These are phyloP conservation scores for Mycena crocata DNA, from an alignment of 768 basidiomycete species.

Conservation along the genomic window DNA sequence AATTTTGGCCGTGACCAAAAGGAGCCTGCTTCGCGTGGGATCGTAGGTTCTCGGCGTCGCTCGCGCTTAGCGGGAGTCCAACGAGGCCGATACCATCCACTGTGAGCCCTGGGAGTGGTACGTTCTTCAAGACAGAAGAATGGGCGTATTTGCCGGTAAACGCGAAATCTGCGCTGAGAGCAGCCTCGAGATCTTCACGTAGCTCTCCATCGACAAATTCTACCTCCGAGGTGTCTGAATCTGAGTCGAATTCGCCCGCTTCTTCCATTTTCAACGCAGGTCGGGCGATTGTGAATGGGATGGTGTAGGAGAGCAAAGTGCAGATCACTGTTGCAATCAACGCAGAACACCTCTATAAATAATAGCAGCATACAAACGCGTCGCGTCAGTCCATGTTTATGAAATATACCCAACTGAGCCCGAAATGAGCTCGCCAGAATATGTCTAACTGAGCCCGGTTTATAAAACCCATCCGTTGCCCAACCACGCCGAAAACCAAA, in stretches of 20 bases:
- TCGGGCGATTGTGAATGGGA: too few relatives aligned
- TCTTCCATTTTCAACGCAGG: constrained; percentile 3
- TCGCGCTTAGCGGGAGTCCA: constrained; percentile 11
- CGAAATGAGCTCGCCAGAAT: too few relatives aligned
- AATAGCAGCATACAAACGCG: too few relatives aligned
- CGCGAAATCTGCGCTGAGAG: constrained; percentile 10
- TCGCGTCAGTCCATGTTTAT: too few relatives aligned
- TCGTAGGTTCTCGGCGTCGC: background rate
- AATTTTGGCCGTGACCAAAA: background rate
- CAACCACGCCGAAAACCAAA: too few relatives aligned
- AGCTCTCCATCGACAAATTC: constrained; percentile 7
- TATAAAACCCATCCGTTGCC: too few relatives aligned
- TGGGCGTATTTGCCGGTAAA: constrained; percentile 20
- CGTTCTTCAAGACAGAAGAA: constrained; percentile 1
- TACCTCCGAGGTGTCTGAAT: background rate
- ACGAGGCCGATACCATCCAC: constrained; percentile 9
- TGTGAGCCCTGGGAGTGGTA: constrained; percentile 7
- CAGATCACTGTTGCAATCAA: too few relatives aligned
- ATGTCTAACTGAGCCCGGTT: too few relatives aligned
- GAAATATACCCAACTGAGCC: too few relatives aligned
- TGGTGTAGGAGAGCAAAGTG: too few relatives aligned
- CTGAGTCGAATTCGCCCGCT: background rate
- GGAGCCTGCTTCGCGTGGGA: constrained; percentile 7
- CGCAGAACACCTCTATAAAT: too few relatives aligned
- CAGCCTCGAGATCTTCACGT: constrained; percentile 14